A percentile compares a stretch with the other conserved stretches of the same genome.
Evolutionary conservation across 192 early-diverging fungal species (phyloP).

Genomic region (Backusella luteola): DNA sequence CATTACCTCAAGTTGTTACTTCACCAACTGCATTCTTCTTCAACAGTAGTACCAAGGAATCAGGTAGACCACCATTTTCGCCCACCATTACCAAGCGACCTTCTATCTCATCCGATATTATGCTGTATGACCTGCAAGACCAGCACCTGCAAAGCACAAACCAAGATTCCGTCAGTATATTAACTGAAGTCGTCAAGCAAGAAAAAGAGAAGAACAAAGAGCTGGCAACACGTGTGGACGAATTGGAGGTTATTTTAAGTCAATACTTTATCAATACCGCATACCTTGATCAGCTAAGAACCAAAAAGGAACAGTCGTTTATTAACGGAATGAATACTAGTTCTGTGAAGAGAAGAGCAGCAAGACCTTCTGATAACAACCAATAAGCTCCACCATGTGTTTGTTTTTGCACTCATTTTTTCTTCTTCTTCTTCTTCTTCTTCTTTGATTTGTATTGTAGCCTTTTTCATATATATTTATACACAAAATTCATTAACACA

Average conservation of each 20-base stretch:
- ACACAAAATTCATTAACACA: background rate
- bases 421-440: background rate
- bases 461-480: background rate
- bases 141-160: background rate
- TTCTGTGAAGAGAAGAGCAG: background rate
- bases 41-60: background rate
- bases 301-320: background rate
- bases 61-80: background rate
- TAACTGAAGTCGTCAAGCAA: background rate
- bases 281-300: slow-evolving; percentile 25
- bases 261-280: slow-evolving; percentile 31
- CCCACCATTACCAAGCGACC: background rate
- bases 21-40: background rate
- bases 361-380: background rate
- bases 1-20: background rate
- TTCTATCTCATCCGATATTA: background rate
- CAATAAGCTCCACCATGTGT: background rate
- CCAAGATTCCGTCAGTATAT: background rate
- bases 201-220: background rate
- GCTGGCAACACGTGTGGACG: slow-evolving; percentile 22
- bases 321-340: background rate
- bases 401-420: background rate
- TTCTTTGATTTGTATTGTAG: background rate
- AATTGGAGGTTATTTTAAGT: slow-evolving; percentile 24
- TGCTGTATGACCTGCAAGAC: no score